Base-by-base conservation (phyloP, 805 yeast species). In the Tanozyma kutaoensis region DNA sequence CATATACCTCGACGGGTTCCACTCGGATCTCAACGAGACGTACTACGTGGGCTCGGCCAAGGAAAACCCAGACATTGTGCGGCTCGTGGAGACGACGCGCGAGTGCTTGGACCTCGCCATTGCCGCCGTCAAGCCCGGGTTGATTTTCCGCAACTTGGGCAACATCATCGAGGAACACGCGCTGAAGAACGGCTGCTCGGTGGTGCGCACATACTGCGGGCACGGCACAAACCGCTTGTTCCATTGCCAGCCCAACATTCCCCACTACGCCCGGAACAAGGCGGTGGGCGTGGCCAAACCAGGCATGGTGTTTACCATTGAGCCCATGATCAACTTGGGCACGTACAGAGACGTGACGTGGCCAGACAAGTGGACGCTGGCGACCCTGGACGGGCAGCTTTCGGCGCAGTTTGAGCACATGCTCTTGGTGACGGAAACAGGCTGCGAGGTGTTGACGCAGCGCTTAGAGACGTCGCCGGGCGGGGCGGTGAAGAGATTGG, bases 321-420 rank as follows among this genome's bases (percentile, higher is more conserved):
- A 91, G 56, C 98, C 98, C 24, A 91, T 91, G 98, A 70, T 91
- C 39, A 79, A 82, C 47, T 59, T 74, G 37, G 98, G 98, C 7
- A 58, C 77, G 0, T 77, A 70, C 58, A 70, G 70, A 45, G 97
- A 86, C 52, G 54, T 68, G 32, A 62, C 74, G 30, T 91, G 98
- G 98, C 98, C 98, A 3, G 98, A 91, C 52, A 79, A 82, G 52
- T 91, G 98, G 98, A 91, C 98, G 4, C 72, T 93, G 2, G 70
- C 72, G 12, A 91, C 98, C 12, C 74, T 73, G 22, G 98, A 91
- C 48, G 98, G 98, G 29, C 71, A 72, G 45, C 61, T 69, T 33
- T 76, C 88, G 42, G 97, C 98, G 1, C 98, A 91, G 53, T 91
- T 91, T 43, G 95, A 91, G 55, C 96, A 91, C 50, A 88, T 93